Percentiles rank a stretch among this genome's conserved stretches.
These are phyloP conservation scores for Colletotrichum cordylinicola DNA, from an alignment of 2,329 filamentous ascomycete genomes.

Conservation along the genomic window DNA sequence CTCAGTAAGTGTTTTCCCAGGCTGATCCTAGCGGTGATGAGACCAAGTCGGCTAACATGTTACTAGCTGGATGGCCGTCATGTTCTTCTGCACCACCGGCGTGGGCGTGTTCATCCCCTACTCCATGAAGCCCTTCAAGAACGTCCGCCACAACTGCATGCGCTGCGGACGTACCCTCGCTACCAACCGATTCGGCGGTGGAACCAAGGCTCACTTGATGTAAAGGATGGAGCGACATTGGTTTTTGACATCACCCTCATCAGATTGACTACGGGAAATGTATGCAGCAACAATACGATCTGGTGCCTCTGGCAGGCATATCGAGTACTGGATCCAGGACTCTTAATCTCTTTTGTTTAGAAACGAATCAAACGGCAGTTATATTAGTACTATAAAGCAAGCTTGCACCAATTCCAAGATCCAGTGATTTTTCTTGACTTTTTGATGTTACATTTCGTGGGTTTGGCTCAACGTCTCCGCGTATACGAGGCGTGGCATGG, in stretches of 20 bases:
- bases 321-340: not conserved
- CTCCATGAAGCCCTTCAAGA: constrained; percentile 13
- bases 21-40: not conserved
- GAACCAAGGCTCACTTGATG: constrained; percentile 13
- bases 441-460: not conserved
- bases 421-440: not conserved
- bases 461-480: not conserved
- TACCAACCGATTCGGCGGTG: constrained; percentile 9
- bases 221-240: not conserved
- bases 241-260: not conserved
- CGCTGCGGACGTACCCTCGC: constrained; percentile 14
- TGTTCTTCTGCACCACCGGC: constrained; percentile 19
- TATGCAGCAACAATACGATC: not conserved
- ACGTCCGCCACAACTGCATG: constrained; percentile 13
- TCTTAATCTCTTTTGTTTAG: not conserved
- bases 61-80: constrained; percentile 14
- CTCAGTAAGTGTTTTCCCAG: constrained; percentile 1
- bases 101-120: constrained; percentile 18
- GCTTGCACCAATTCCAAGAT: not conserved
- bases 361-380: not conserved
- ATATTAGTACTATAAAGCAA: not conserved
- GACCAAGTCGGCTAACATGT: not conserved
- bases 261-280: not conserved
- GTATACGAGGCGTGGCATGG: not conserved
- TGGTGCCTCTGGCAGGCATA: not conserved